A percentile compares a stretch with the other conserved stretches of the same genome.
These are phyloP conservation scores for Phylloporus arenicola DNA, from an alignment of 768 basidiomycete genomes.

Conservation along the genomic window DNA sequence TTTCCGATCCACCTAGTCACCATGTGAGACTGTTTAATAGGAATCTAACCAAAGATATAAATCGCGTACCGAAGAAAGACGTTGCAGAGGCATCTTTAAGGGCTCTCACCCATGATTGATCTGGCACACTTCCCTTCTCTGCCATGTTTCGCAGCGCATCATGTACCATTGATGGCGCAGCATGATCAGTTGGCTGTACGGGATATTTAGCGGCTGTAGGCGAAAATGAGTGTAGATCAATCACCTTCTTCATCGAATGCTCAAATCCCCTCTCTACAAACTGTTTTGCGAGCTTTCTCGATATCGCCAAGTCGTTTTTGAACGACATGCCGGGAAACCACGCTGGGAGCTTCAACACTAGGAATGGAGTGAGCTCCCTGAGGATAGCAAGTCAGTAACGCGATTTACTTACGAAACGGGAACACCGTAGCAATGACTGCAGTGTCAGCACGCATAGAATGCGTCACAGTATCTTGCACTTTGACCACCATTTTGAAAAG, in stretches of 20 bases:
- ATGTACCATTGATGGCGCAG: slow-evolving; percentile 4
- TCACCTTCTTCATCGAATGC: slow-evolving; percentile 5
- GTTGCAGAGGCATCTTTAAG: slow-evolving; percentile 10
- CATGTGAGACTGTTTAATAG: neutral
- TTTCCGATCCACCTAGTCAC: slow-evolving; percentile 3
- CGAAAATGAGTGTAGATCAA: neutral
- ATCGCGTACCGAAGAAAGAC: slow-evolving; percentile 6
- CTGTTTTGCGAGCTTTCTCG: neutral
- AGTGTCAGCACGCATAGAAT: slow-evolving; percentile 4
- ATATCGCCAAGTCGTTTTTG: neutral
- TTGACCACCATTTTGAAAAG: slow-evolving; percentile 2
- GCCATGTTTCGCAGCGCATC: slow-evolving; percentile 8
- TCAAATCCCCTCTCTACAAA: slow-evolving; percentile 4
- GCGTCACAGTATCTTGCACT: neutral
- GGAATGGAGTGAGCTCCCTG: neutral
- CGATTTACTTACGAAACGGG: slow-evolving; percentile 2
- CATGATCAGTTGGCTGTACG: neutral
- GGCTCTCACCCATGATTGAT: slow-evolving; percentile 2
- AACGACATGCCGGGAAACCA: slow-evolving; percentile 13
- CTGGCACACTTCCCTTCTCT: neutral
- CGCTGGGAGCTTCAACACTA: slow-evolving; percentile 11
- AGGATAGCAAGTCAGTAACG: neutral
- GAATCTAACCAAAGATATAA: neutral
- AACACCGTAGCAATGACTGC: slow-evolving; percentile 2
- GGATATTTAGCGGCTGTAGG: neutral